These are phyloP conservation scores for Colletotrichum echinochloae DNA, from an alignment of 2,329 filamentous ascomycete genomes.

Conservation along the genomic window DNA sequence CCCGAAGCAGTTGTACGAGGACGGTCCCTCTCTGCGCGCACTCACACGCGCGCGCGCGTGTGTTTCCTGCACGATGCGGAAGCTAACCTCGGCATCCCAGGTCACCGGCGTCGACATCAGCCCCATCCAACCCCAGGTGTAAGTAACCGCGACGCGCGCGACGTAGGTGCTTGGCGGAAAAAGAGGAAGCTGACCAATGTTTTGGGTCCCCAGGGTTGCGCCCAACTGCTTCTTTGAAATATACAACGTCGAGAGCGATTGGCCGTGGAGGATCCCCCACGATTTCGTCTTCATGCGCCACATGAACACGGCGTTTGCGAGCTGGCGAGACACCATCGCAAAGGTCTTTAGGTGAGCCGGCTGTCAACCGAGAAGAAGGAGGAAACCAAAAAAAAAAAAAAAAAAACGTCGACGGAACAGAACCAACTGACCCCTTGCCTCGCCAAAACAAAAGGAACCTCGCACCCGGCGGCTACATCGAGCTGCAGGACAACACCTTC, in stretches of 20 bases:
- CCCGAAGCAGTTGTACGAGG: constrained; percentile 47
- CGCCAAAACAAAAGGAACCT: constrained; percentile 44
- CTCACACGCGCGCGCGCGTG: no score
- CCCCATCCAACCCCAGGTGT: constrained; percentile 51
- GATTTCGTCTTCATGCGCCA: constrained; percentile 52
- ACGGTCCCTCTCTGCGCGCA: not conserved
- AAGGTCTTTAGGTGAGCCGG: constrained; percentile 44
- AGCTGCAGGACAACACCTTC: constrained; percentile 49
- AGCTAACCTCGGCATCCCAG: constrained; percentile 19
- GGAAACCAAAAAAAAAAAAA: not conserved
- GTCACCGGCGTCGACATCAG: constrained; percentile 49
- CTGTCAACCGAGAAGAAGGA: constrained; percentile 51
- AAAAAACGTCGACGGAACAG: not conserved
- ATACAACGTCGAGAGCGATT: constrained; percentile 51
- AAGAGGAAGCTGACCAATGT: constrained; percentile 45
- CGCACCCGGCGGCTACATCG: constrained; percentile 51
- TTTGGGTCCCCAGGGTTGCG: constrained; percentile 50
- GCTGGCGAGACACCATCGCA: constrained; percentile 44
- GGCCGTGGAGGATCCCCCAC: constrained; percentile 49
- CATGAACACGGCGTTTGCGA: constrained; percentile 47
- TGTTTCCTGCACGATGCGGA: not conserved
- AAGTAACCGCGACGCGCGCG: constrained; percentile 42
- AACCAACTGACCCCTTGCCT: not conserved
- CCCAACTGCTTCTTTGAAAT: constrained; percentile 59
- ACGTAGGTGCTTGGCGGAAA: constrained; percentile 42